Base-by-base conservation (phyloP, 768 basidiomycete species). In the Mrakia gelida region DNA sequence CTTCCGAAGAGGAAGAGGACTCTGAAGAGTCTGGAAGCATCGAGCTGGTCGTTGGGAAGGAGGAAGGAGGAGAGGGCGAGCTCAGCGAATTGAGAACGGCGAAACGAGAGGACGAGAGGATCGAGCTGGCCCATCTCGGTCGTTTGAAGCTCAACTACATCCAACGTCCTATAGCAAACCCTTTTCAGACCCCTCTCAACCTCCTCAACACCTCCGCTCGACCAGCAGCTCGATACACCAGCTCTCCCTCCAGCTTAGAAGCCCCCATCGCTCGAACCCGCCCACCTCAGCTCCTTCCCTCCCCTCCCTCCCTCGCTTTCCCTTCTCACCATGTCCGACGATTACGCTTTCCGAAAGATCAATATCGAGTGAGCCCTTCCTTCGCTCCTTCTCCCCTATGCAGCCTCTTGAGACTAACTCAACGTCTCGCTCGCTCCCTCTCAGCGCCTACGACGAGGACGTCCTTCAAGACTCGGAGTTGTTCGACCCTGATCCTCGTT, bases 401-500 rank as follows among this genome's bases (percentile, higher is more conserved):
- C 15, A 18, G 15, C 1, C 18, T 43, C 15, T 26, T 43, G 15
- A 75, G 61, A 38, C 74, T 75, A 41, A 75, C 28, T 3, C 45
- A 11, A 11, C 72, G 23, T 63, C 28, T 16, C 56, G 4, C 3
- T 72, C 23, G 16, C 9, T 43, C 43, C 2, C 15, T 30, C 43
- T 0, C 11, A 78, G 77, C 73, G 72, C 73, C 52, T 93, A 90
- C 86, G 96, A 98, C 83, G 96, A 98, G 84, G 96, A 98, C 81
- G 88, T 90, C 32, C 85, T 98, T 10, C 88, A 91, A 65, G 92
- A 95, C 78, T 89, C 89, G 23, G 94, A 96, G 80, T 89, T 98
- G 41, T 95, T 91, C 83, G 91, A 92, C 43, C 88, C 92, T 3
- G 95, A 98, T 83, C 91, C 93, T 10, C 87, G 94, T 73, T 89